Evolutionary conservation across 805 yeast species (phyloP).

Genomic region (Kurtzmaniella cleridarum): DNA sequence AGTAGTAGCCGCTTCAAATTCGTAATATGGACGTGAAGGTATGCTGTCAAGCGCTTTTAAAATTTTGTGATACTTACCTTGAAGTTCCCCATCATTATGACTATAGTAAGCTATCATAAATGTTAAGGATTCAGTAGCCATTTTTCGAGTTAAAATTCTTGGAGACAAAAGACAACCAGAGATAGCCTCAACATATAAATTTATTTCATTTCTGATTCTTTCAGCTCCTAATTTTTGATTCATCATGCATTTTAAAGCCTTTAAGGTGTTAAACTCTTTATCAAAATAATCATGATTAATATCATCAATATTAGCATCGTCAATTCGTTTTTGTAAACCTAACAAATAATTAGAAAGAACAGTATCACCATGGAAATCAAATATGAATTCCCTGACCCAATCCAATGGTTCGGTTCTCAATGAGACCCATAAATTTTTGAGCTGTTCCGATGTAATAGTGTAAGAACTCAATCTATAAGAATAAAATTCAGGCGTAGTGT

Average conservation of each 20-base stretch:
- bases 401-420: slow-evolving; percentile 77
- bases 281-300: slow-evolving; percentile 52
- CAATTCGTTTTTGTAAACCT: slow-evolving; percentile 46
- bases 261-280: slow-evolving; percentile 68
- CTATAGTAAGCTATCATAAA: slow-evolving; percentile 39
- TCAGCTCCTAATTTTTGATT: slow-evolving; percentile 60
- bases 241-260: slow-evolving; percentile 70
- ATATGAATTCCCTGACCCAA: slow-evolving; percentile 79
- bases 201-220: slow-evolving; percentile 43
- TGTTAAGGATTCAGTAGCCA: slow-evolving; percentile 72
- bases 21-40: slow-evolving; percentile 32
- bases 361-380: slow-evolving; percentile 70
- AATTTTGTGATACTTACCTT: slow-evolving; percentile 51
- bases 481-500: slow-evolving; percentile 64
- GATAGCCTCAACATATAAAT: slow-evolving; percentile 50
- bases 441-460: slow-evolving; percentile 59
- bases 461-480: slow-evolving; percentile 70
- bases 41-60: slow-evolving; percentile 47
- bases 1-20: slow-evolving; percentile 19
- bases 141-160: slow-evolving; percentile 65
- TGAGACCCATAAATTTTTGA: slow-evolving; percentile 85
- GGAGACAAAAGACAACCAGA: slow-evolving; percentile 73
- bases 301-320: slow-evolving; percentile 23
- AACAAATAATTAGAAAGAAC: slow-evolving; percentile 58
- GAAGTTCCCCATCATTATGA: slow-evolving; percentile 22